A percentile compares a stretch with the other conserved stretches of the same genome.
These are phyloP conservation scores for Deuterostichococcus epilithicus DNA, from an alignment of 139 green algal genomes.

Conservation along the genomic window DNA sequence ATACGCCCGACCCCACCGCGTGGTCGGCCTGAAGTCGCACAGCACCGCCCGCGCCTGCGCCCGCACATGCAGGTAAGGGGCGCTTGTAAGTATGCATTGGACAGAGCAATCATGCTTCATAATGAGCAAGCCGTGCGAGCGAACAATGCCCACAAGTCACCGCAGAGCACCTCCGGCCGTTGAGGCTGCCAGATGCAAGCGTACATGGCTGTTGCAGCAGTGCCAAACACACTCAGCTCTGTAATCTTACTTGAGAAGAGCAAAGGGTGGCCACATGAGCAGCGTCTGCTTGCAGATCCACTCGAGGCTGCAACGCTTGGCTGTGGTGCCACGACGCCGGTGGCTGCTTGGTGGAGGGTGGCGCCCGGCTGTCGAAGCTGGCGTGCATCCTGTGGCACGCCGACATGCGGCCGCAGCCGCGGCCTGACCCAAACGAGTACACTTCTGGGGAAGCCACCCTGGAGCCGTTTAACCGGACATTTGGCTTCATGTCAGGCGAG, in stretches of 20 bases:
- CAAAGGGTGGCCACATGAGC: too few species aligned
- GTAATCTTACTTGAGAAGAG: too few species aligned
- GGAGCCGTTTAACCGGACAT: neutral
- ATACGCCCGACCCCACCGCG: neutral
- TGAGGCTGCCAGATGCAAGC: too few species aligned
- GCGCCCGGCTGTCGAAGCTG: neutral
- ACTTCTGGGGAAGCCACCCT: neutral
- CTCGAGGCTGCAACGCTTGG: neutral
- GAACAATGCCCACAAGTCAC: too few species aligned
- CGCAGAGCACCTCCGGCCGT: too few species aligned
- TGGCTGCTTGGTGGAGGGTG: neutral
- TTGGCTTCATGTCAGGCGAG: neutral
- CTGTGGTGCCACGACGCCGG: neutral
- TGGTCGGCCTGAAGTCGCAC: neutral
- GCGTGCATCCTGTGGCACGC: conserved; percentile 7
- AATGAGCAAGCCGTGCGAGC: too few species aligned
- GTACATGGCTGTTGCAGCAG: too few species aligned
- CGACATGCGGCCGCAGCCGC: neutral
- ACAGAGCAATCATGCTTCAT: too few species aligned
- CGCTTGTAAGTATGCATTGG: too few species aligned
- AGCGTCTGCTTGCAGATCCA: neutral
- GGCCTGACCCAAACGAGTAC: neutral
- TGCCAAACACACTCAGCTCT: too few species aligned
- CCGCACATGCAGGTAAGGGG: neutral
- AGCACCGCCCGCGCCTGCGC: neutral